phyloP scores from a whole-genome alignment of 306 rosid genomes.

The Ziziphus jujuba region DNA sequence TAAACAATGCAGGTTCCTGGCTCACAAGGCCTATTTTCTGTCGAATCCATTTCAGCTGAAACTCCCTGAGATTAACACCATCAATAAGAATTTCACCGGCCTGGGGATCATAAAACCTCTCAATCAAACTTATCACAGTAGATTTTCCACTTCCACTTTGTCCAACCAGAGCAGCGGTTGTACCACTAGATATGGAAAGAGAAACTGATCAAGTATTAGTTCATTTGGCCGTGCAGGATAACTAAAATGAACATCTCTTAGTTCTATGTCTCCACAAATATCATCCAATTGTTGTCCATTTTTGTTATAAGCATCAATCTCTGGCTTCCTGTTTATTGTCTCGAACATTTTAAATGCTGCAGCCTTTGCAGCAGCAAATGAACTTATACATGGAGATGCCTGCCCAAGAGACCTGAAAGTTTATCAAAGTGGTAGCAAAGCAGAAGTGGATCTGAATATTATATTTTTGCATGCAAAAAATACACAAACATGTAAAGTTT shows the following conservation, averaged over 20 bases:
- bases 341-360: conserved; percentile 90
- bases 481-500: too few species aligned
- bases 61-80: conserved; percentile 59
- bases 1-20: conserved; percentile 77
- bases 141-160: conserved; percentile 93
- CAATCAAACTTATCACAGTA: conserved; percentile 67
- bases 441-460: too few species aligned
- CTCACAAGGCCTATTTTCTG: conserved; percentile 75
- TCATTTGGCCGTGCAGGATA: conserved; percentile 75
- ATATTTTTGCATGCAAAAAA: too few species aligned
- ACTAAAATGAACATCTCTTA: conserved; percentile 59
- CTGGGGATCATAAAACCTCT: conserved; percentile 85
- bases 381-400: conserved; percentile 80
- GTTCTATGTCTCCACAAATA: conserved; percentile 62
- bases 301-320: conserved; percentile 59
- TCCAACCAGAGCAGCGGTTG: conserved; percentile 75
- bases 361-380: conserved; percentile 81
- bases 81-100: conserved; percentile 77
- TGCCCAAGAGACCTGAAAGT: conserved; percentile 66
- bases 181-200: conserved; percentile 66
- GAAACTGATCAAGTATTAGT: conserved; percentile 54
- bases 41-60: conserved; percentile 77
- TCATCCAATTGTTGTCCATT: conserved; percentile 51
- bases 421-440: background rate
- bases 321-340: conserved; percentile 67